Evolutionary conservation across 768 basidiomycete genomes (phyloP).

Genomic region (Butyriboletus loyo): DNA sequence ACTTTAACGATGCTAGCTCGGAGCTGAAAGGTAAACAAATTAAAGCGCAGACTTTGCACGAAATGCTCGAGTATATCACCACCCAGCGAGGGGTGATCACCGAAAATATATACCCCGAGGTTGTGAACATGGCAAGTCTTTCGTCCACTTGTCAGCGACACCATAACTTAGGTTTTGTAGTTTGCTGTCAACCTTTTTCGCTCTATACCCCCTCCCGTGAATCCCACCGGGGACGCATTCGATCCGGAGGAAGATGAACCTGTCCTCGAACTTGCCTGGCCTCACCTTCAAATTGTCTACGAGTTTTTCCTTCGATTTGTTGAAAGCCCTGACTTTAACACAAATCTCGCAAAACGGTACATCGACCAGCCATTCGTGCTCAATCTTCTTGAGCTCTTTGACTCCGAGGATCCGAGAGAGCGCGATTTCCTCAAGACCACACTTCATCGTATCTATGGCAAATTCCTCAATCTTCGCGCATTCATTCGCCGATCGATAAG

Average conservation of each 20-base stretch:
- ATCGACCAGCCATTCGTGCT: slow-evolving; percentile 96
- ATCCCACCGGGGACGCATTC: slow-evolving; percentile 96
- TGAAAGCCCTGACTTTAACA: slow-evolving; percentile 97
- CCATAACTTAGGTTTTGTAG: slow-evolving; percentile 40
- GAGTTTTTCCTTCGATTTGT: slow-evolving; percentile 99
- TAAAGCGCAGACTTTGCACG: slow-evolving; percentile 95
- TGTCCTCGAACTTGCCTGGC: slow-evolving; percentile 98
- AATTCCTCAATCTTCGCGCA: slow-evolving; percentile 97
- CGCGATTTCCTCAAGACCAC: slow-evolving; percentile 99
- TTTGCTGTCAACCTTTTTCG: slow-evolving; percentile 98
- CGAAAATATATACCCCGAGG: slow-evolving; percentile 97
- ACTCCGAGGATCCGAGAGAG: slow-evolving; percentile 97
- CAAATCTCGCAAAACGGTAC: slow-evolving; percentile 94
- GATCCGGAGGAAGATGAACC: slow-evolving; percentile 99
- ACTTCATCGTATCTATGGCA: slow-evolving; percentile 97
- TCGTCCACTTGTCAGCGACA: not conserved
- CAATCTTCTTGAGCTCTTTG: slow-evolving; percentile 95
- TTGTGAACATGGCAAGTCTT: slow-evolving; percentile 87
- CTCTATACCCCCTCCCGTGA: slow-evolving; percentile 98
- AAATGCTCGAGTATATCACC: slow-evolving; percentile 99
- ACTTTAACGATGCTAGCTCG: slow-evolving; percentile 96
- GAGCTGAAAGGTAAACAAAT: slow-evolving; percentile 98
- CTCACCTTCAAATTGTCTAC: slow-evolving; percentile 98
- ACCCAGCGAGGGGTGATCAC: slow-evolving; percentile 95
- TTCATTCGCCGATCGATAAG: slow-evolving; percentile 99